Base-by-base conservation (phyloP, 1,139 yeast genomes). In the Kodamaea plutei region DNA sequence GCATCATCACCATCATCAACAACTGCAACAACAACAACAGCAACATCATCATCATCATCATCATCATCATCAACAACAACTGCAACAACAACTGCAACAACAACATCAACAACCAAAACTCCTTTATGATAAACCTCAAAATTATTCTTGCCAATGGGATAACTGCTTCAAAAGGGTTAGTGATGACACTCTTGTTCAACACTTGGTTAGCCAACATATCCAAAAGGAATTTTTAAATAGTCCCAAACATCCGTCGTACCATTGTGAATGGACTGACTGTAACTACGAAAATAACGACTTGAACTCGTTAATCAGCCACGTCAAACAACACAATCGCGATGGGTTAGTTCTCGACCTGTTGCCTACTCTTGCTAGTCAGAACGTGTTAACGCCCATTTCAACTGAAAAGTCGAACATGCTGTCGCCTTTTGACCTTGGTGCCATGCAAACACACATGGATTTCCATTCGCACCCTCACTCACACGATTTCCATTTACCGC, bases 251-350 rank as follows among this genome's bases (percentile, higher is more conserved):
- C 39, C 40, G 11, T 35, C 44, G 8, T 64, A 45, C 45, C 74
- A 59, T 30, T 85, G 95, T 60, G 85, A 79, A 50, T 84, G 95
- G 95, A 60, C 64, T 38, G 68, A 76, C 33, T 85, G 95, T 64
- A 61, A 69, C 31, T 81, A 64, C 47, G 58, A 64, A 25, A 68
- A 82, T 24, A 48, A 58, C 13, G 76, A 77, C 43, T 50, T 79
- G 25, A 60, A 74, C 24, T 54, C 71, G 3, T 60, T 85, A 25
- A 56, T 83, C 12, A 60, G 67, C 29, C 95, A 85, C 55, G 65
- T 84, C 34, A 72, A 75, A 31, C 56, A 68, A 9, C 71, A 68
- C 27, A 83, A 6, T 11, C 11, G 15, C 28, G 9, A 14, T 18
- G 13, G 15, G 20, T 13, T 28, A 28, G 2, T 21, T 5, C 19